A percentile compares a stretch with the other conserved stretches of the same genome.
Conservation (phyloP, 352 stramenopile genomes). For the Pythium pectinolyticum region DNA sequence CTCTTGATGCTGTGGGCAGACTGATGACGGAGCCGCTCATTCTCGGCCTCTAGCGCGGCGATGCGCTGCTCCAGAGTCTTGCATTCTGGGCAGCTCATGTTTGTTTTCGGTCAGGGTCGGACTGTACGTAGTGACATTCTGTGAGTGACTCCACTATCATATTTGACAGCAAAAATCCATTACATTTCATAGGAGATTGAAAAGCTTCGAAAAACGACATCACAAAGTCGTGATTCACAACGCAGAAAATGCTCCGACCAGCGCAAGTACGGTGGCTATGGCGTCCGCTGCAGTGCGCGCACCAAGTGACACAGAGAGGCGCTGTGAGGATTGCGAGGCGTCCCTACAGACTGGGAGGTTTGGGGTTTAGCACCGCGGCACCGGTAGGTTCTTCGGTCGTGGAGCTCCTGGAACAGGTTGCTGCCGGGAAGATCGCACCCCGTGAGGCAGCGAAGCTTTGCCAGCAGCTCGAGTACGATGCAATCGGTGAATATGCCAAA, state of each 20-base stretch:
- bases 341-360: too few relatives aligned
- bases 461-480: conserved; percentile 49
- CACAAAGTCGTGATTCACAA: too few relatives aligned
- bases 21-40: conserved; percentile 31
- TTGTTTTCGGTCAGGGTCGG: too few relatives aligned
- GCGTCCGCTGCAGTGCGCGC: background rate
- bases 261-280: background rate
- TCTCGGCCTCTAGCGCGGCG: conserved; percentile 29
- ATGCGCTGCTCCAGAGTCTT: conserved; percentile 29
- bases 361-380: conserved; percentile 16
- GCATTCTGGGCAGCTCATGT: conserved; percentile 30
- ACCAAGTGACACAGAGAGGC: too few relatives aligned
- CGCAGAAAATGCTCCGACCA: too few relatives aligned
- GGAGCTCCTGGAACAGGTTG: conserved; percentile 57
- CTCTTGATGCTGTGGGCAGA: too few relatives aligned
- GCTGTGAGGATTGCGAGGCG: too few relatives aligned
- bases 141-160: too few relatives aligned
- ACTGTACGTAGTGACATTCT: too few relatives aligned
- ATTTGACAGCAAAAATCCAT: too few relatives aligned
- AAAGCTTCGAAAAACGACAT: too few relatives aligned
- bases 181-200: too few relatives aligned
- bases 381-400: conserved; percentile 33
- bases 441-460: conserved; percentile 28
- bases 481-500: conserved; percentile 61
- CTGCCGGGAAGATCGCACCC: conserved; percentile 47